Evolutionary conservation across 306 rosid genomes (phyloP).

Genomic region (Echinosophora koreensis): DNA sequence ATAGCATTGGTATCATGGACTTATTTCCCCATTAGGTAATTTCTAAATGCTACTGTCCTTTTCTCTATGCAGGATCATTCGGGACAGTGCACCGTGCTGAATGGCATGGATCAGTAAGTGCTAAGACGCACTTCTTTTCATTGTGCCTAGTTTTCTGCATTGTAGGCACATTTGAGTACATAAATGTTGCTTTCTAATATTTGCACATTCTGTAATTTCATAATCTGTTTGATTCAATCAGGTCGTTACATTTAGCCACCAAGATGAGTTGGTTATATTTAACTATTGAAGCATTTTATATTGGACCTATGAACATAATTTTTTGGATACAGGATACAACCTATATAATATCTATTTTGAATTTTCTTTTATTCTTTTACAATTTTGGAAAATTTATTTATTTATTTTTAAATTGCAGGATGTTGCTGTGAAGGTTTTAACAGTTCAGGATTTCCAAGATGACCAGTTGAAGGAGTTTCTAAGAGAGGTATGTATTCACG

Average conservation of each 20-base stretch:
- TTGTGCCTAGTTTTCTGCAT: neutral
- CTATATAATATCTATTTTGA: neutral
- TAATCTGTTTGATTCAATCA: slow-evolving; percentile 22
- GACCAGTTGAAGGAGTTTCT: slow-evolving; percentile 90
- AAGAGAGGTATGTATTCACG: slow-evolving; percentile 70
- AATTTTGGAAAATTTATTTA: neutral
- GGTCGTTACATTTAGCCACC: slow-evolving; percentile 14
- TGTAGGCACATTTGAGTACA: slow-evolving; percentile 14
- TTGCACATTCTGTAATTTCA: neutral
- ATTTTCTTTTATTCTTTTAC: neutral
- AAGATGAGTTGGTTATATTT: slow-evolving; percentile 25
- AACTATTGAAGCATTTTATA: slow-evolving; percentile 5
- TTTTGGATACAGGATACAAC: neutral
- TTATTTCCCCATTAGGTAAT: slow-evolving; percentile 21
- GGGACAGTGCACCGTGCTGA: slow-evolving; percentile 99
- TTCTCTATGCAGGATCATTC: slow-evolving; percentile 76
- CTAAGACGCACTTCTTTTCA: slow-evolving; percentile 10
- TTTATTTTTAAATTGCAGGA: slow-evolving; percentile 63
- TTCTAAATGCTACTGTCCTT: slow-evolving; percentile 31
- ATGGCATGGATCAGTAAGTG: slow-evolving; percentile 98
- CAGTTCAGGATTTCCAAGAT: slow-evolving; percentile 85
- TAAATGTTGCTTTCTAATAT: slow-evolving; percentile 13
- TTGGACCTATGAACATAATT: slow-evolving; percentile 10
- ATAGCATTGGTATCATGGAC: neutral
- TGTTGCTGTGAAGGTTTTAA: slow-evolving; percentile 94